These are phyloP conservation scores for Papiliotrema nemorosa DNA, from an alignment of 1,284 basidiomycete genomes.

Conservation along the genomic window DNA sequence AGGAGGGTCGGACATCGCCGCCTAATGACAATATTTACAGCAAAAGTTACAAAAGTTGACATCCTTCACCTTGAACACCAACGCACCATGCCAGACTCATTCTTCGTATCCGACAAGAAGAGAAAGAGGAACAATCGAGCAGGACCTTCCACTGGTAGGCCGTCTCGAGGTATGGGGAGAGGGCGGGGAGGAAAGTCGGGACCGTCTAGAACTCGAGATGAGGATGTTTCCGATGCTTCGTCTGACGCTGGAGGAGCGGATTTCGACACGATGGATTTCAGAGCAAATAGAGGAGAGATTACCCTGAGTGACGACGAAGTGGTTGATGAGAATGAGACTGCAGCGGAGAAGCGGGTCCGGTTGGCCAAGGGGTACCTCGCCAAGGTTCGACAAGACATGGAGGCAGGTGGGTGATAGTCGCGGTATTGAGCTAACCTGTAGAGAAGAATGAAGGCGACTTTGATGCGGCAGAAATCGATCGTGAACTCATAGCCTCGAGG, in stretches of 20 bases:
- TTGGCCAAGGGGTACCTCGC: constrained; percentile 88
- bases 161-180: constrained; percentile 6
- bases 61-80: too few relatives aligned
- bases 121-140: constrained; percentile 53
- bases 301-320: constrained; percentile 70
- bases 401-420: constrained; percentile 57
- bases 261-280: constrained; percentile 73
- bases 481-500: constrained; percentile 82
- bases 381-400: constrained; percentile 65
- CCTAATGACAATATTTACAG: background rate
- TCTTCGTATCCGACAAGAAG: constrained; percentile 66
- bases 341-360: constrained; percentile 86
- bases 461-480: constrained; percentile 90
- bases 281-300: constrained; percentile 52
- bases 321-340: constrained; percentile 71
- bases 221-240: constrained; percentile 65
- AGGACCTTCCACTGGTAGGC: constrained; percentile 25
- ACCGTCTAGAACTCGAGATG: constrained; percentile 3
- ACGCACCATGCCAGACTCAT: constrained; percentile 73
- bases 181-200: constrained; percentile 9
- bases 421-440: constrained; percentile 8
- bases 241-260: constrained; percentile 54
- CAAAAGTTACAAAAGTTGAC: background rate
- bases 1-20: background rate
- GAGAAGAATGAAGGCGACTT: constrained; percentile 65